Percentiles rank a stretch among this genome's conserved stretches.
phyloP scores from a whole-genome alignment of 2,329 filamentous ascomycete species.

The Myrmaecium sp. region DNA sequence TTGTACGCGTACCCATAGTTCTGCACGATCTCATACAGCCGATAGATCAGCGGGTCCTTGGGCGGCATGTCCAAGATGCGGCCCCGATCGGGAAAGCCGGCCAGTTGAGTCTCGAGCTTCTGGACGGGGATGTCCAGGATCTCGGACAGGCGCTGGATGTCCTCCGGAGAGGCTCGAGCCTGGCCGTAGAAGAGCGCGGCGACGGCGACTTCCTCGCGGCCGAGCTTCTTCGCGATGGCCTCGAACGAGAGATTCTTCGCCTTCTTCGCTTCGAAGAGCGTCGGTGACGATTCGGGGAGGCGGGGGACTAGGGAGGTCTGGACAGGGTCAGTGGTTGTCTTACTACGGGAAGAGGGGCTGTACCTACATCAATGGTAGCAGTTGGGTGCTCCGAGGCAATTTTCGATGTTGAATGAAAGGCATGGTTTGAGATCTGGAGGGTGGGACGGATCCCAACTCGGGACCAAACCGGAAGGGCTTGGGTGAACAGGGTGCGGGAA shows the following conservation, averaged over 20 bases:
- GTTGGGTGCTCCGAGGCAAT: constrained; percentile 12
- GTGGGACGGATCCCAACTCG: constrained; percentile 9
- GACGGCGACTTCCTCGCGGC: constrained; percentile 66
- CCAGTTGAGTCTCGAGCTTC: constrained; percentile 43
- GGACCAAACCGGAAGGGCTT: constrained; percentile 13
- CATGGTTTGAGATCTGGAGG: constrained; percentile 10
- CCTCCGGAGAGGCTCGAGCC: constrained; percentile 53
- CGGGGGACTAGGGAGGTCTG: constrained; percentile 49
- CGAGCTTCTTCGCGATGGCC: constrained; percentile 53
- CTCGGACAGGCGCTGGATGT: constrained; percentile 48
- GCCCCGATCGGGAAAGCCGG: constrained; percentile 66
- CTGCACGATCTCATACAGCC: constrained; percentile 85
- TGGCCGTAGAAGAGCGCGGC: constrained; percentile 89
- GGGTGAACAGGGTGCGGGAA: constrained; percentile 14
- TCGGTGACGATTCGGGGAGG: constrained; percentile 52
- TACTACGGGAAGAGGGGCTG: neutral
- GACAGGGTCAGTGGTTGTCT: constrained; percentile 6
- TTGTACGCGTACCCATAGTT: constrained; percentile 97
- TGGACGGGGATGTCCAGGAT: constrained; percentile 44
- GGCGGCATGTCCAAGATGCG: constrained; percentile 68
- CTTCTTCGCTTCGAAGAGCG: constrained; percentile 71
- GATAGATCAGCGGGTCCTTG: constrained; percentile 72
- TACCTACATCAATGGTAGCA: constrained; percentile 19
- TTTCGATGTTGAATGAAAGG: constrained; percentile 5
- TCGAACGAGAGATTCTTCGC: constrained; percentile 61